Evolutionary conservation across 129 eudicot species (phyloP), one percentile per base, ranked within the genome.

Genomic region (Lactuca sativa): DNA sequence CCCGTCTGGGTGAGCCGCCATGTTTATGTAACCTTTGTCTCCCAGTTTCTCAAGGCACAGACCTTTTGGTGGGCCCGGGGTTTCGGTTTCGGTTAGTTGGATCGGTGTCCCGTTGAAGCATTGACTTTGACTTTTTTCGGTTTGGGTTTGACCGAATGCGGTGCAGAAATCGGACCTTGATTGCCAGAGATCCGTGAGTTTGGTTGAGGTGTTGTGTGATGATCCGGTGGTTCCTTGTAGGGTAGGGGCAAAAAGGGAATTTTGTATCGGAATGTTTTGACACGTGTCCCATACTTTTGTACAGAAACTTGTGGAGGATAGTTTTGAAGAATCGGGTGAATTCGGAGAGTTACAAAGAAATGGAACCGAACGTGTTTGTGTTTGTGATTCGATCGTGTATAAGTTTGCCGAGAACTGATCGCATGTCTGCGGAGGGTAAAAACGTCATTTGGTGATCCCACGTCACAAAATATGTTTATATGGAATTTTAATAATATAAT

Each of bases 1-100:
- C 13, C 98, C 96, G 32, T 93, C 98, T 0, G 98, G 96, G 65
- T 93, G 98, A 43, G 96, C 80, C 38, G 74, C 98, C 98, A 93
- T 89, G 43, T 86, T 89, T 68, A 93, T 82, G 47, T 84, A 93
- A 3, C 82, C 71, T 41, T 82, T 92, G 49, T 75, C 77, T 17
- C 85, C 95, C 7, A 93, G 66, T 70, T 77, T 86, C 76, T 93
- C 98, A 6, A 93, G 85, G 36, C 96, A 89, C 37, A 93, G 21
- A 30, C 98, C 96, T 21, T 75, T 84, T 4, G 95, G 87, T 0
- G 95, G 91, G 58, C 58, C 56, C 4, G 73, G 41, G 73, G 69
- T 74, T 25, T 44, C 9, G 6, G 80, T 18, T 33, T 82, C 59
- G 16, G 66, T 83, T 8, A 89, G 88, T 0, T 61, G 53, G 30